These are phyloP conservation scores for Platanthera guangdongensis DNA, from an alignment of 106 monocot genomes.

Conservation along the genomic window DNA sequence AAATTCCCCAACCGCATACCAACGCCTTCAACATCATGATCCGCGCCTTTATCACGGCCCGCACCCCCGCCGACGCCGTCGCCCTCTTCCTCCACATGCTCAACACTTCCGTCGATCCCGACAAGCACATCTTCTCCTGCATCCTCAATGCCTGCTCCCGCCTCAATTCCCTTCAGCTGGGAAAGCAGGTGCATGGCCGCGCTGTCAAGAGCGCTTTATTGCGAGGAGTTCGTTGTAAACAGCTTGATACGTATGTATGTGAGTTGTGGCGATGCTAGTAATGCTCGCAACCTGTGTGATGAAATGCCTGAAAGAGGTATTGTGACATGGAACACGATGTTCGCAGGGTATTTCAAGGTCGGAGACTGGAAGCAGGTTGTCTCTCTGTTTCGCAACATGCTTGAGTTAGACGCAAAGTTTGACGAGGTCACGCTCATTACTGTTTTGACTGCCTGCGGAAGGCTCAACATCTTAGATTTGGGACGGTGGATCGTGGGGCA, in stretches of 20 bases:
- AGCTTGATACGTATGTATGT: conserved; percentile 67
- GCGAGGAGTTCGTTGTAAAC: conserved; percentile 43
- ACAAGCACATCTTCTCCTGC: conserved; percentile 44
- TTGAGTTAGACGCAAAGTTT: conserved; percentile 21
- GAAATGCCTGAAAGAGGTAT: conserved; percentile 21
- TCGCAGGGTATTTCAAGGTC: conserved; percentile 50
- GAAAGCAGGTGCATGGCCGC: conserved; percentile 26
- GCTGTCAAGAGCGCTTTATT: conserved; percentile 12
- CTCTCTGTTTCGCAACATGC: conserved; percentile 34
- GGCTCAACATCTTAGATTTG: conserved; percentile 35
- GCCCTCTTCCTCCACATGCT: conserved; percentile 27
- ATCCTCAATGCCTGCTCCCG: conserved; percentile 45
- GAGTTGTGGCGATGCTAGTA: conserved; percentile 22
- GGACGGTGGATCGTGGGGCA: conserved; percentile 41
- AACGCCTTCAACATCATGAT: conserved; percentile 42
- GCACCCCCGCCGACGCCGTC: conserved; percentile 18
- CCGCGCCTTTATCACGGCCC: conserved; percentile 31
- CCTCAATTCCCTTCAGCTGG: conserved; percentile 9
- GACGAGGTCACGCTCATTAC: conserved; percentile 52
- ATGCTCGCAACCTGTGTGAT: conserved; percentile 43
- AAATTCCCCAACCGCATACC: conserved; percentile 17
- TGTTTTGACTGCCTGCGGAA: conserved; percentile 59
- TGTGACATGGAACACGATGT: conserved; percentile 56
- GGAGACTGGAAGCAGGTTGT: conserved; percentile 40
- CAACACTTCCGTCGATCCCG: conserved; percentile 18